Evolutionary conservation across 306 rosid genomes (phyloP).

Genomic region (Rubus idaeus): DNA sequence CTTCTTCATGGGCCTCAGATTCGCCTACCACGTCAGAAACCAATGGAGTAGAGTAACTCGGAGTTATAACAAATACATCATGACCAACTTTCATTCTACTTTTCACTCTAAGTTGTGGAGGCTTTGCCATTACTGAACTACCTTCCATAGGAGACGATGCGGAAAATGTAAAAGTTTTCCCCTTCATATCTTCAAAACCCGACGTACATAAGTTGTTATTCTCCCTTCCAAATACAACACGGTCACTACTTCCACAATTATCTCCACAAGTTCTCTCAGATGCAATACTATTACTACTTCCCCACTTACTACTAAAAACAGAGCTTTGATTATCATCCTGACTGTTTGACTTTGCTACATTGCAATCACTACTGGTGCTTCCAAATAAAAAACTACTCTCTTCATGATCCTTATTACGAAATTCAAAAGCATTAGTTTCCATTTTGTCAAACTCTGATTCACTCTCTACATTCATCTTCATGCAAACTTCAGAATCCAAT

Average conservation of each 20-base stretch:
- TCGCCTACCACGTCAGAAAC: too few species aligned
- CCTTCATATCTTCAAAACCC: conserved; percentile 39
- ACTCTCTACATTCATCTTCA: conserved; percentile 27
- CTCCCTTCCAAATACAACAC: not conserved
- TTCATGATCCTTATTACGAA: too few species aligned
- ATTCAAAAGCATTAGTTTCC: conserved; percentile 5
- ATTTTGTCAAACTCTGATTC: conserved; percentile 20
- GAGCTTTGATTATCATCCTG: conserved; percentile 19
- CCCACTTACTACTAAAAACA: not conserved
- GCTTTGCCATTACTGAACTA: conserved; percentile 36
- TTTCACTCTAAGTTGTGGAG: conserved; percentile 49
- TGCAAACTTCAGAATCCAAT: conserved; percentile 15
- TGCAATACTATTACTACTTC: conserved; percentile 5
- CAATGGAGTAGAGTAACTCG: conserved; percentile 6
- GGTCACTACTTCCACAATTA: conserved; percentile 22
- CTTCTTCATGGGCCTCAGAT: too few species aligned
- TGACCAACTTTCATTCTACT: conserved; percentile 45
- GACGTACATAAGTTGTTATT: not conserved
- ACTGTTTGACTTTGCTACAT: not conserved
- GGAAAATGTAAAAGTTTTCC: conserved; percentile 50
- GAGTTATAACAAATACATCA: conserved; percentile 39
- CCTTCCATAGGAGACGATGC: conserved; percentile 14
- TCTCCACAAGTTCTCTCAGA: conserved; percentile 6
- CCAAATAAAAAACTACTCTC: too few species aligned
- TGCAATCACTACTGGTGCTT: not conserved